Conservation (phyloP, 1,284 basidiomycete genomes). For the Cryptococcus wingfieldii region DNA sequence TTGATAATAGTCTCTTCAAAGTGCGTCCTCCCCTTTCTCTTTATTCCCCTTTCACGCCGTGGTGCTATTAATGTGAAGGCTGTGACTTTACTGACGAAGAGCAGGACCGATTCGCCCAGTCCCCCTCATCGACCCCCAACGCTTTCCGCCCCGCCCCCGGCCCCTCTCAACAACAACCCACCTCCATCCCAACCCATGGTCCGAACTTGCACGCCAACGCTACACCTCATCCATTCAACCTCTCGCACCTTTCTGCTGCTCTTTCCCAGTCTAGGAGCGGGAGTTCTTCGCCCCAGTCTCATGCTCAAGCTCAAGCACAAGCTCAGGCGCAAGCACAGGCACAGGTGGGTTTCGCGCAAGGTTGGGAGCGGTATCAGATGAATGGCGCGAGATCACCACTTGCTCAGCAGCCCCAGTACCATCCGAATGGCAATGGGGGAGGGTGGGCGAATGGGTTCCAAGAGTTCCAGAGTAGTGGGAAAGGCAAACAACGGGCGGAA, state of each 20-base stretch:
- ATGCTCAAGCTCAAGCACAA: not conserved
- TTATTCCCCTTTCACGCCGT: not conserved
- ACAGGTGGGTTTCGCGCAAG: constrained; percentile 10
- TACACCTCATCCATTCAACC: constrained; percentile 43
- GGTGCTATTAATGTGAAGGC: no score
- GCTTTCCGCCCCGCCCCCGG: constrained; percentile 10
- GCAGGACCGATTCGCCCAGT: constrained; percentile 1
- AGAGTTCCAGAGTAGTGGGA: not conserved
- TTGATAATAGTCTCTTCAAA: constrained; percentile 68
- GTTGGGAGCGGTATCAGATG: constrained; percentile 6
- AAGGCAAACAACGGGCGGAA: not conserved
- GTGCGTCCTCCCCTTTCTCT: constrained; percentile 14
- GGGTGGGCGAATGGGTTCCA: constrained; percentile 7
- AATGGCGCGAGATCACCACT: not conserved
- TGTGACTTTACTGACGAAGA: not conserved
- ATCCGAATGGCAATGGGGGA: constrained; percentile 13
- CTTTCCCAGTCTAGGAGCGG: constrained; percentile 16
- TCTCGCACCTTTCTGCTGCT: constrained; percentile 41
- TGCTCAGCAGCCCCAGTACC: constrained; percentile 10
- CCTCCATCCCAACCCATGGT: constrained; percentile 2
- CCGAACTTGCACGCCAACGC: constrained; percentile 9
- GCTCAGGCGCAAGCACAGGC: not conserved
- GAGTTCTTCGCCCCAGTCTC: not conserved
- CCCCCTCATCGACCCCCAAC: constrained; percentile 8
- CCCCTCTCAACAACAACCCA: not conserved